Evolutionary conservation across 345 rosid species (phyloP), one percentile per base, ranked within the genome.

Genomic region (Schrenkiella parvula): DNA sequence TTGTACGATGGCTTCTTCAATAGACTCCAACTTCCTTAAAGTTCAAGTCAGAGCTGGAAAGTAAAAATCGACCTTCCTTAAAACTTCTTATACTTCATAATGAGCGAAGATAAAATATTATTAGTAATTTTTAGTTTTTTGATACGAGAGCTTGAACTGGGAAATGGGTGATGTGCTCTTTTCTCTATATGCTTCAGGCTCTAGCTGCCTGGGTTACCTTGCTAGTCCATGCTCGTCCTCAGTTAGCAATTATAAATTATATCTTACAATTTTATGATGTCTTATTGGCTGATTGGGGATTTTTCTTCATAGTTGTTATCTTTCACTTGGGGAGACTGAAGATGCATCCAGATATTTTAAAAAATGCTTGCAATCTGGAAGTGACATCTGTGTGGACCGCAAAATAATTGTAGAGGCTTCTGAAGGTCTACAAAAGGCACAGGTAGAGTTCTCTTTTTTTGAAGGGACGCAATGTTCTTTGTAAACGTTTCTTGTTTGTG

Each of bases 1-100:
- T 79, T 95, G 99, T 77, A 74, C 75, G 80, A 81, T 74, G 86
- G 96, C 97, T 72, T 82, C 88, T 65, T 79, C 85, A 46, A 85
- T 95, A 35, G 99, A 92, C 80, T 85, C 95, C 66, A 81, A 73
- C 82, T 92, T 95, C 82, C 84, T 86, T 29, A 87, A 78, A 80
- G 97, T 86, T 74, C 97, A 89, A 82, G 82, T 87, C 80, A 83
- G 99, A 81, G 96, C 90, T 68, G 99, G 95, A 67, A 90, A 86
- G 99, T 95, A 87, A 83, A 80, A 28, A 56, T 60, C 56, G 47
- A 38, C 65, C 34, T 52, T 62, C 57, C 50, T 14, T 63, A 7
- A 44, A 34, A 34, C 75, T 81, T 65, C 31, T 70, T 67, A 53
- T 72, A 29, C 31, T 61, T 65, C 64, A 46, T 37, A 44, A 26